Conservation (phyloP, 148 eudicot genomes). For the Rhododendron vialii region DNA sequence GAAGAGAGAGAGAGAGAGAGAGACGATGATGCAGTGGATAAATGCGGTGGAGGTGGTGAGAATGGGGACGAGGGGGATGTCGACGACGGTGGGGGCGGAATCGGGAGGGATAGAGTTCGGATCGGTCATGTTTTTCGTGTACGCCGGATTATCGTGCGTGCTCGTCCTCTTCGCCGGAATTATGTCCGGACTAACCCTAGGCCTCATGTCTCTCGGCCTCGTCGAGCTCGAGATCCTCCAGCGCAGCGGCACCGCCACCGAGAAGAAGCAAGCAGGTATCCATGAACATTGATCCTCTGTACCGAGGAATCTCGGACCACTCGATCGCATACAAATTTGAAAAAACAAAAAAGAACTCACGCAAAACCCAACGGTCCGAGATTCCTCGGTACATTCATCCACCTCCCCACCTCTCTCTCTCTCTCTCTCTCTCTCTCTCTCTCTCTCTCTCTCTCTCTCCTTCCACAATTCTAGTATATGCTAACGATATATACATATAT, state of each 20-base stretch:
- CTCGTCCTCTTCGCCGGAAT: conserved; percentile 82
- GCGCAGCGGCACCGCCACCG: conserved; percentile 66
- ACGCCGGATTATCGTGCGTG: conserved; percentile 54
- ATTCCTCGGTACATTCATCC: too few relatives aligned
- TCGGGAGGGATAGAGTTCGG: conserved; percentile 56
- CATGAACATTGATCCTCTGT: too few relatives aligned
- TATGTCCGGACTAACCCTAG: conserved; percentile 90
- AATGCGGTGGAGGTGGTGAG: conserved; percentile 41
- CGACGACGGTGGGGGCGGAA: conserved; percentile 15
- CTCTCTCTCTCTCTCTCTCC: too few relatives aligned
- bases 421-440: too few relatives aligned
- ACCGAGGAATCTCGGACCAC: neutral
- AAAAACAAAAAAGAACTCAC: too few relatives aligned
- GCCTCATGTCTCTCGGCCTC: conserved; percentile 85
- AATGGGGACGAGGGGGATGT: conserved; percentile 14
- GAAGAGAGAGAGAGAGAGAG: neutral
- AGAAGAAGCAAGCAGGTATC: conserved; percentile 77
- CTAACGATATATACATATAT: too few relatives aligned
- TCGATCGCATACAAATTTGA: neutral
- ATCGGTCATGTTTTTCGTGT: conserved; percentile 51
- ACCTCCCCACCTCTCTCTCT: too few relatives aligned
- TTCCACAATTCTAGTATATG: too few relatives aligned
- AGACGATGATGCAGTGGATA: conserved; percentile 55
- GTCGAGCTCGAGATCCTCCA: conserved; percentile 93
- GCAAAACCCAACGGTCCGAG: too few relatives aligned